A percentile compares a stretch with the other conserved stretches of the same genome.
Conservation (phyloP, 2,329 filamentous ascomycete species). For the Colletotrichum sidae region DNA sequence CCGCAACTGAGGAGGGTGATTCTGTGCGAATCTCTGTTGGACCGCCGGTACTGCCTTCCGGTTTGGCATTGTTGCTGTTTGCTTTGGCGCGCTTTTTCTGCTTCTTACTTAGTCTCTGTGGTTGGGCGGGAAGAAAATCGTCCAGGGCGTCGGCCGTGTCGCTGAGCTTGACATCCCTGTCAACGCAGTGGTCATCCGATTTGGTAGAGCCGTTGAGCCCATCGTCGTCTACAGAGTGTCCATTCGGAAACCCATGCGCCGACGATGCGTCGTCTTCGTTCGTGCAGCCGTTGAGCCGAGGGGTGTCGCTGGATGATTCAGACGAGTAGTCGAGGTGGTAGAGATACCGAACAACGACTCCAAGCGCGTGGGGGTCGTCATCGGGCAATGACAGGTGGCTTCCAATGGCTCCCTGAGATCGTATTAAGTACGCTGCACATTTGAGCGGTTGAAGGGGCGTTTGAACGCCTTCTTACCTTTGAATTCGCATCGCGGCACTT, state of each 20-base stretch:
- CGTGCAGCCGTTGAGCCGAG: background rate
- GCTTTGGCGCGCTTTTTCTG: constrained; percentile 30
- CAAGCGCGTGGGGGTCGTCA: constrained; percentile 22
- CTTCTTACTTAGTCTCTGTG: constrained; percentile 21
- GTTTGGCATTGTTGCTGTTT: constrained; percentile 7
- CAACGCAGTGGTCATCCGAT: constrained; percentile 3
- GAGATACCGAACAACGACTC: constrained; percentile 23
- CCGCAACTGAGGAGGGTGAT: background rate
- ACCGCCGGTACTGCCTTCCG: background rate
- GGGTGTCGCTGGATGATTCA: background rate
- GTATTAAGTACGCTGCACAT: background rate
- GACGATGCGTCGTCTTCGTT: background rate
- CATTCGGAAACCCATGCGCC: background rate
- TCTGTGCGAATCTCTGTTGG: background rate
- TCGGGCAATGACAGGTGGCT: constrained; percentile 13
- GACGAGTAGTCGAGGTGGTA: constrained; percentile 27
- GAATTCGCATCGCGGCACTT: constrained; percentile 10
- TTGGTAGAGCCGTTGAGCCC: constrained; percentile 6
- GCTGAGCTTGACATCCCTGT: constrained; percentile 3
- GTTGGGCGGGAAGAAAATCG: constrained; percentile 25
- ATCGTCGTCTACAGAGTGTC: constrained; percentile 2
- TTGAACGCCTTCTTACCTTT: background rate
- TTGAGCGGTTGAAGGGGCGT: background rate
- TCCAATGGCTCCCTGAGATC: background rate
- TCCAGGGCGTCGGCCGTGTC: constrained; percentile 7